phyloP scores from a whole-genome alignment of 1,284 basidiomycete species.

The Tetrapyrgos nigripes region DNA sequence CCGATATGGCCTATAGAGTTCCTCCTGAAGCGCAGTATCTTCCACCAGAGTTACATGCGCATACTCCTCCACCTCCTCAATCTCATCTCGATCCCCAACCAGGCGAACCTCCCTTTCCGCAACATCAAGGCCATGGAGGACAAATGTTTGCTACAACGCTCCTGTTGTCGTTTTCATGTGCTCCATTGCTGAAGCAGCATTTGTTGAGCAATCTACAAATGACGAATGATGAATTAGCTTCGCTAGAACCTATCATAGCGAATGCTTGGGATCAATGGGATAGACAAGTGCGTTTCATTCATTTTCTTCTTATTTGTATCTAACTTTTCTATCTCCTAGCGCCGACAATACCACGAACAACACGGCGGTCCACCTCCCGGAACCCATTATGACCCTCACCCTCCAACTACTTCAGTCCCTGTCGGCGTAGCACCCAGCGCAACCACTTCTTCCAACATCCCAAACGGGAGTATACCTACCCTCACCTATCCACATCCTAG shows the following conservation, averaged over 20 bases:
- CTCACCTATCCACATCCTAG: constrained; percentile 27
- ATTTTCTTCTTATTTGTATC: constrained; percentile 12
- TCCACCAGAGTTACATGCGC: constrained; percentile 22
- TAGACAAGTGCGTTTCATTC: constrained; percentile 60
- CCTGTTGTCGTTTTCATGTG: constrained; percentile 73
- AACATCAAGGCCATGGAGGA: constrained; percentile 55
- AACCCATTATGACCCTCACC: constrained; percentile 32
- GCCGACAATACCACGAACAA: constrained; percentile 64
- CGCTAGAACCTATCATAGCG: constrained; percentile 78
- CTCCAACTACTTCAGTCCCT: constrained; percentile 30
- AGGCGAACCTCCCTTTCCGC: constrained; percentile 42
- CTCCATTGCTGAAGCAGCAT: constrained; percentile 74
- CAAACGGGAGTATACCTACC: constrained; percentile 20
- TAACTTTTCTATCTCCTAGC: constrained; percentile 40
- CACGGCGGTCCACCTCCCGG: constrained; percentile 41
- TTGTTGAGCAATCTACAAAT: constrained; percentile 72
- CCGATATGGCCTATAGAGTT: constrained; percentile 31
- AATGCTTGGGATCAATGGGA: constrained; percentile 86
- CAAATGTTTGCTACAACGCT: constrained; percentile 78
- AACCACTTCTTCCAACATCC: constrained; percentile 3
- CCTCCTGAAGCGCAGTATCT: constrained; percentile 55
- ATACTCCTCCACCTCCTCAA: constrained; percentile 18
- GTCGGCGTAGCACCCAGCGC: constrained; percentile 30
- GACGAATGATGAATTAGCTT: constrained; percentile 78
- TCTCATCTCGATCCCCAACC: constrained; percentile 27